These are phyloP conservation scores for Crotalaria pallida DNA, from an alignment of 306 rosid genomes.

Conservation along the genomic window DNA sequence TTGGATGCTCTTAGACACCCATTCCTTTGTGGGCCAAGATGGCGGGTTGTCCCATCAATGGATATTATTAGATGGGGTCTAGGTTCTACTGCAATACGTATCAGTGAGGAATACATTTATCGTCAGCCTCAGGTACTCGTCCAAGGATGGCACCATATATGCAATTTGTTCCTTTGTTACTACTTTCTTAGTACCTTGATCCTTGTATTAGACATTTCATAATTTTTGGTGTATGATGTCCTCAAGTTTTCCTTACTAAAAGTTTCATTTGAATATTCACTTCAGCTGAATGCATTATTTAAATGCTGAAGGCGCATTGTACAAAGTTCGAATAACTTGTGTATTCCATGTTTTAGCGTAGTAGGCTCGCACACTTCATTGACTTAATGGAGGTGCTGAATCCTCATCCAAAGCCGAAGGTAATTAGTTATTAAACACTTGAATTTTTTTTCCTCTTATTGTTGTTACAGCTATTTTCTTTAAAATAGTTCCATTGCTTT, in stretches of 20 bases:
- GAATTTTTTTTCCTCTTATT: background rate
- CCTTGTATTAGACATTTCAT: background rate
- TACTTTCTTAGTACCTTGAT: conserved; percentile 7
- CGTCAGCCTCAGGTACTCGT: conserved; percentile 74
- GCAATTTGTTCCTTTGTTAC: background rate
- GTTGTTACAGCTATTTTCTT: background rate
- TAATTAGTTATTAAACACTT: conserved; percentile 19
- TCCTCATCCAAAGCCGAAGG: conserved; percentile 91
- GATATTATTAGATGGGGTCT: conserved; percentile 95
- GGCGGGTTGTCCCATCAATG: conserved; percentile 89
- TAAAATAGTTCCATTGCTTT: background rate
- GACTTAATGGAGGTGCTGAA: conserved; percentile 94
- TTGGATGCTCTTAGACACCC: conserved; percentile 97
- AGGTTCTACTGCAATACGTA: conserved; percentile 84
- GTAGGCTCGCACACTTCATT: conserved; percentile 79
- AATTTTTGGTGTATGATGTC: conserved; percentile 3
- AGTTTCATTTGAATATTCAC: background rate
- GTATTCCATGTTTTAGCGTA: conserved; percentile 50
- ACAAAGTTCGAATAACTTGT: conserved; percentile 8
- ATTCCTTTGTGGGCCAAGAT: conserved; percentile 94
- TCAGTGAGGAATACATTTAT: conserved; percentile 88
- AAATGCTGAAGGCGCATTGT: background rate
- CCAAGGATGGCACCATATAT: conserved; percentile 3
- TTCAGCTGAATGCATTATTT: background rate
- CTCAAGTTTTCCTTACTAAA: background rate